Conservation (phyloP, 129 eudicot genomes). For the Dittrichia graveolens region DNA sequence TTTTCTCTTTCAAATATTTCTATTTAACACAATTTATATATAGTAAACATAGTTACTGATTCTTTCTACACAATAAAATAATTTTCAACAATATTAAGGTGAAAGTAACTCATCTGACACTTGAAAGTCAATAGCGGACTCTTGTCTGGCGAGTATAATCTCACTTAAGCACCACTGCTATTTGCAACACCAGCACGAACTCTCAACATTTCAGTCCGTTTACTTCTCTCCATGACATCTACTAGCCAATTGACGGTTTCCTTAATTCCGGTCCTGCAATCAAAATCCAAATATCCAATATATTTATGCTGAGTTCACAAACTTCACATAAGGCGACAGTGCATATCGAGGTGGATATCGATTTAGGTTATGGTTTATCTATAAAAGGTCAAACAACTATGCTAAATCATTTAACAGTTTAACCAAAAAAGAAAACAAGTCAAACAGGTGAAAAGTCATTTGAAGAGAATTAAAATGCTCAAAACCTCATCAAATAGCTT, state of each 20-base stretch:
- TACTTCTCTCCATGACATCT: constrained; percentile 90
- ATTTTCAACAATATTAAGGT: constrained; percentile 15
- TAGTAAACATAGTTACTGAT: constrained; percentile 19
- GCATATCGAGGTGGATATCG: not conserved
- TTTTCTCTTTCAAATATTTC: constrained; percentile 27
- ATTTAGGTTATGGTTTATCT: not conserved
- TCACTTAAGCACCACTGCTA: constrained; percentile 44
- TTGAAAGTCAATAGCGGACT: constrained; percentile 25
- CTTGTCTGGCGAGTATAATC: constrained; percentile 20
- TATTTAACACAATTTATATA: constrained; percentile 27
- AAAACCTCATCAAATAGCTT: not conserved
- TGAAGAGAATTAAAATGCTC: not conserved
- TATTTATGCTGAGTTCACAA: not conserved
- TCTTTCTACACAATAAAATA: constrained; percentile 35
- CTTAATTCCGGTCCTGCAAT: constrained; percentile 79
- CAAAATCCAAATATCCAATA: constrained; percentile 1
- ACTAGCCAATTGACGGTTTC: constrained; percentile 93
- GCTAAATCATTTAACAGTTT: not conserved
- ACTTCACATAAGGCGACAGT: not conserved
- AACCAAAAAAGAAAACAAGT: not conserved
- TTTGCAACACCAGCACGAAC: constrained; percentile 73
- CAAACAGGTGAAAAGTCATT: not conserved
- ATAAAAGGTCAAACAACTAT: not conserved
- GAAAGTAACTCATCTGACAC: constrained; percentile 19
- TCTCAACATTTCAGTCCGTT: constrained; percentile 86